Evolutionary conservation across 1,284 basidiomycete species (phyloP), one percentile per base, ranked within the genome.

Genomic region (Puccinia coronata): DNA sequence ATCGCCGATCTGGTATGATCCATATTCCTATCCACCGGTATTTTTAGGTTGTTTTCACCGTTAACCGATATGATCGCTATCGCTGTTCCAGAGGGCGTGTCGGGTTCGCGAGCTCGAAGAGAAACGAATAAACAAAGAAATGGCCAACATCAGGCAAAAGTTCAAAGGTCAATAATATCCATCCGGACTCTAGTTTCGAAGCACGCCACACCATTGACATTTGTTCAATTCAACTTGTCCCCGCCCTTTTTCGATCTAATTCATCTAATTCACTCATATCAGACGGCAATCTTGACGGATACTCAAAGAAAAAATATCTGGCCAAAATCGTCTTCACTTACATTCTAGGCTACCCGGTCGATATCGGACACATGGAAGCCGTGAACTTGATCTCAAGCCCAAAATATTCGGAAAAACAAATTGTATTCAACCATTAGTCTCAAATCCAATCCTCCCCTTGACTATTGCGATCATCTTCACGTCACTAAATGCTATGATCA

Each of bases 361-460:
- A 99, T 86, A 91, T 99, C 49, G 97, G 97, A 6, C 96, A 99
- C 87, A 97, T 99, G 95, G 96, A 99, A 86, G 96, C 97, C 18
- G 93, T 99, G 84, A 98, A 99, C 87, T 90, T 99, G 83, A 98
- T 99, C 84, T 93, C 96, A 53, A 96, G 94, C 85, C 88, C 91
- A 65, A 98, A 97, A 86, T 99, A 99, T 87, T 95, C 93, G 84
- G 97, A 99, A 88, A 99, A 99, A 88, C 97, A 99, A 88, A 99
- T 99, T 83, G 96, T 96, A 86, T 14, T 71, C 14, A 20, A 84
- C 93, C 39, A 47, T 1, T 28, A 39, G 41, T 51, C 36, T 67
- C 51, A 16, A 53, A 53, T 53, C 51, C n/a, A 53, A 23, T 49
- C 3, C 6, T n/a, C 57, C 8, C 4, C 12, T 53, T 16, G 1